A percentile compares a stretch with the other conserved stretches of the same genome.
Conservation (phyloP, 352 stramenopile genomes). For the Pythium folliculosum region DNA sequence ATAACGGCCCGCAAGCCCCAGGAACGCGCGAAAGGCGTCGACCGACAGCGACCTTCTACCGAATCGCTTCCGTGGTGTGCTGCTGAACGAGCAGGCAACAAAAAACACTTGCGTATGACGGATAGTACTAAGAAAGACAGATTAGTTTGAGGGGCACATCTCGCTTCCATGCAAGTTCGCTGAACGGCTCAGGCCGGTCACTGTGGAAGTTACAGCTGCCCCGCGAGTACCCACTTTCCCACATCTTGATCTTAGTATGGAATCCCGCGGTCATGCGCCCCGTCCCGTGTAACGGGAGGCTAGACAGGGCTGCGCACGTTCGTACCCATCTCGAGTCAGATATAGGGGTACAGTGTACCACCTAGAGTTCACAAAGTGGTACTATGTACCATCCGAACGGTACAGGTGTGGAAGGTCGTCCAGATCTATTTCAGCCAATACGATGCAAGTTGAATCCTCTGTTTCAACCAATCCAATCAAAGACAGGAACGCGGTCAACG, state of each 20-base stretch:
- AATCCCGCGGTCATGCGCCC: neutral
- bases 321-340: no score
- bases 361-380: no score
- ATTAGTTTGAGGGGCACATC: slow-evolving; percentile 18
- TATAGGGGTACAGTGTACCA: no score
- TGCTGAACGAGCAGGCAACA: no score
- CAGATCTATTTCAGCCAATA: slow-evolving; percentile 4
- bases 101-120: slow-evolving; percentile 19
- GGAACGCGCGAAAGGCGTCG: slow-evolving; percentile 9
- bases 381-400: neutral
- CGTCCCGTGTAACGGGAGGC: slow-evolving; percentile 17
- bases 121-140: slow-evolving; percentile 23
- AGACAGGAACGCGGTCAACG: slow-evolving; percentile 32
- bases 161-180: slow-evolving; percentile 23
- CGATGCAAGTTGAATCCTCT: neutral
- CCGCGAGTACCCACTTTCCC: neutral
- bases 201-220: neutral
- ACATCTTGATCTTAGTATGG: slow-evolving; percentile 31
- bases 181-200: slow-evolving; percentile 15
- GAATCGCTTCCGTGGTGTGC: neutral
- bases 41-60: slow-evolving; percentile 13
- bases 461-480: slow-evolving; percentile 37
- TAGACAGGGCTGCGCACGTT: neutral
- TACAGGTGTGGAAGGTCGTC: neutral
- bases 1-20: slow-evolving; percentile 1